Evolutionary conservation across 176 grass and related monocot species (phyloP).

Genomic region (Triticum aestivum): IWGSC_CS_RefSeq_v2.1 NC_057795.1:648257901-648258400

Average conservation of each 20-base stretch:
- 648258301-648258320: background rate
- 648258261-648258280: too few species aligned
- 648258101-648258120: background rate
- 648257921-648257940: constrained; percentile 28
- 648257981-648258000: constrained; percentile 4
- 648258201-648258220: background rate
- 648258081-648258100: background rate
- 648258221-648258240: background rate
- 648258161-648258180: background rate
- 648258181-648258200: background rate
- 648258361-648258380: background rate
- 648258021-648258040: constrained; percentile 32
- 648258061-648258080: background rate
- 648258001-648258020: background rate
- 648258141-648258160: background rate
- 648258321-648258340: background rate
- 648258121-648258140: background rate
- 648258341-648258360: background rate
- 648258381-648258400: background rate
- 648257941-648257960: background rate
- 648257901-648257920: background rate
- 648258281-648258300: background rate
- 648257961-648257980: constrained; percentile 41
- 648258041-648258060: constrained; percentile 28
- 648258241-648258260: background rate